Evolutionary conservation across 331 rosid genomes (phyloP), one percentile per base, ranked within the genome.

Genomic region (Telfairia occidentalis): DNA sequence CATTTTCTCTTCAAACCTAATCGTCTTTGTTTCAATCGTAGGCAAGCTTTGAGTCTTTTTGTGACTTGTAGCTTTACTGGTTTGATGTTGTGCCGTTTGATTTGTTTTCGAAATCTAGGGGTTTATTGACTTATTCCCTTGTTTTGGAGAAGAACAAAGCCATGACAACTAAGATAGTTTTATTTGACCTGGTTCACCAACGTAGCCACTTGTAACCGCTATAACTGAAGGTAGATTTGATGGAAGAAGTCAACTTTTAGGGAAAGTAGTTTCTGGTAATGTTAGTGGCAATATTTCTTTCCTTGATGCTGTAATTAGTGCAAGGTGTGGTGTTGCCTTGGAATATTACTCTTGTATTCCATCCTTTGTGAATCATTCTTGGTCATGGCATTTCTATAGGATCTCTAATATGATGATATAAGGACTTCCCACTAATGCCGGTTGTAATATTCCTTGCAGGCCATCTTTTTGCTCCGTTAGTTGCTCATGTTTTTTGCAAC

Each of bases 401-500:
- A 10, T 63, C 29, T 34, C 34, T 21, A 21, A 32, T 32, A n/a
- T 38, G 37, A 2, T 5, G 2, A 5, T 30, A 9, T 19, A 40
- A 48, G 34, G 46, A 43, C n/a, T 8, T 21, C 4, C 21, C 15
- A 13, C 66, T 76, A 30, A 73, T 67, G 32, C 9, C 1, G 2
- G 38, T 38, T 16, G 28, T 63, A 10, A 66, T 23, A 82, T 38
- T 69, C 24, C 13, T 79, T 87, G 87, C 89, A 95, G 97, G 99
- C 55, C 86, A 95, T 88, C 86, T 95, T 65, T 78, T 88, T 16
- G 92, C 96, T 76, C 97, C 99, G 0, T 71, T 90, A 72, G 90
- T 85, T 76, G 97, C 97, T 63, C 99, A 92, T 54, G 49, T 85
- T 30, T 90, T 80, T 78, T 95, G 99, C 85, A 95, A 95, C 76